Evolutionary conservation across 306 rosid species (phyloP).

Genomic region (Boehmeria nivea): DNA sequence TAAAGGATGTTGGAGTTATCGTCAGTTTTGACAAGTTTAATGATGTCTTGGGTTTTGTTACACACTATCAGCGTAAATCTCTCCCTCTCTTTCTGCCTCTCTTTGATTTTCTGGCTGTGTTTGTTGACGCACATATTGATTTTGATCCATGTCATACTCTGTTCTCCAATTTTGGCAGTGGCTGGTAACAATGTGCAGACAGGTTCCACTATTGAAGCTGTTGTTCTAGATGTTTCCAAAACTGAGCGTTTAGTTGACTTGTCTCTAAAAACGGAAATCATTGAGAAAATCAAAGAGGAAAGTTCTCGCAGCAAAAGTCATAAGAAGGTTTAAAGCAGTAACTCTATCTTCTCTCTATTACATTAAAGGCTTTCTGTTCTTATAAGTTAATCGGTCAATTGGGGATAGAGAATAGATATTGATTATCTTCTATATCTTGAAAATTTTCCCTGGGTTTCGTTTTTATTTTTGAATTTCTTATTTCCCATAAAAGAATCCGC

Average conservation of each 20-base stretch:
- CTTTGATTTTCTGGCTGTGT: background rate
- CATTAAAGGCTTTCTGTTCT: background rate
- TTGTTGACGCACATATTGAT: background rate
- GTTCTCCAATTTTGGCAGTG: slow-evolving; percentile 34
- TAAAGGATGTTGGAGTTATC: slow-evolving; percentile 65
- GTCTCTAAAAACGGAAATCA: slow-evolving; percentile 62
- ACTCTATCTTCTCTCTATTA: background rate
- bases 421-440: background rate
- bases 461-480: background rate
- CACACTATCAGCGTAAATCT: slow-evolving; percentile 67
- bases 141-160: slow-evolving; percentile 8
- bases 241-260: slow-evolving; percentile 72
- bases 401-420: background rate
- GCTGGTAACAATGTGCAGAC: slow-evolving; percentile 48
- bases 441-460: background rate
- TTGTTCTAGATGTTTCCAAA: slow-evolving; percentile 81
- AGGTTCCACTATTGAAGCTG: slow-evolving; percentile 64
- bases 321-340: slow-evolving; percentile 55
- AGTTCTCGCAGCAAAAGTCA: slow-evolving; percentile 36
- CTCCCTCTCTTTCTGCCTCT: background rate
- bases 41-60: slow-evolving; percentile 74
- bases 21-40: slow-evolving; percentile 63
- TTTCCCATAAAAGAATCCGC: no score
- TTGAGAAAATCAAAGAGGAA: slow-evolving; percentile 34
- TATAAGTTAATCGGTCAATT: background rate